Evolutionary conservation across 352 stramenopile species (phyloP), one percentile per base, ranked within the genome.

Genomic region (Pythium dissimile): DNA sequence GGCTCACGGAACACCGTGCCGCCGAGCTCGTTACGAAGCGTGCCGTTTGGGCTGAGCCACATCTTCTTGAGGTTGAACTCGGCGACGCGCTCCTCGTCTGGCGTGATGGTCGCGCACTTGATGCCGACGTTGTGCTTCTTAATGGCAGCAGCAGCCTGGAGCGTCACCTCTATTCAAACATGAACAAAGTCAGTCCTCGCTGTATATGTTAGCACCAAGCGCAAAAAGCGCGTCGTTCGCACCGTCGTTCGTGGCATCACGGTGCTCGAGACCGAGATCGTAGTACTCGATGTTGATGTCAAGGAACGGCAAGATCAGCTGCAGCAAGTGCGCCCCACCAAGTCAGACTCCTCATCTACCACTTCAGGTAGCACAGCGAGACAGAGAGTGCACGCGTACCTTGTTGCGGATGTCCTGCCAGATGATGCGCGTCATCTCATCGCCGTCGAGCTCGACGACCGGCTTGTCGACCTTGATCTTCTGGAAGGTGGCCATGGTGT

Each of bases 101-200:
- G 86, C 35, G 86, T 96, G 71, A 95, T 96, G 43, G 86, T 96
- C 45, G 85, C 86, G 65, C 84, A 96, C 58, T 96, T 96, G 71
- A 95, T 94, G 52, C 84, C 86, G 38, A 92, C 82, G 56, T 90
- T 74, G 69, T 87, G 72, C 59, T 77, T 69, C 57, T 81, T 77
- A 67, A 96, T 96, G 13, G 87, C 85, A 27, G 64, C 57, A 18
- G 86, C 86, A 5, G 86, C 86, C 44, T 94, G 66, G 15, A 94
- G 55, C 45, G 86, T 94, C 54, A 94, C 84, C 54, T 88, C 62
- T 79, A n/a, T n/a, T n/a, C n/a, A n/a, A n/a, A n/a, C n/a, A n/a
- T n/a, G n/a, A 48, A 38, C 57, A 51, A 6, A 20, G 11, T 38
- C 3, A 37, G 16, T 11, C 21, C 21, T 63, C 13, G 32, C 43